Percentiles rank a stretch among this genome's conserved stretches.
phyloP scores from a whole-genome alignment of 129 eudicot genomes.

The Lonicera japonica region DNA sequence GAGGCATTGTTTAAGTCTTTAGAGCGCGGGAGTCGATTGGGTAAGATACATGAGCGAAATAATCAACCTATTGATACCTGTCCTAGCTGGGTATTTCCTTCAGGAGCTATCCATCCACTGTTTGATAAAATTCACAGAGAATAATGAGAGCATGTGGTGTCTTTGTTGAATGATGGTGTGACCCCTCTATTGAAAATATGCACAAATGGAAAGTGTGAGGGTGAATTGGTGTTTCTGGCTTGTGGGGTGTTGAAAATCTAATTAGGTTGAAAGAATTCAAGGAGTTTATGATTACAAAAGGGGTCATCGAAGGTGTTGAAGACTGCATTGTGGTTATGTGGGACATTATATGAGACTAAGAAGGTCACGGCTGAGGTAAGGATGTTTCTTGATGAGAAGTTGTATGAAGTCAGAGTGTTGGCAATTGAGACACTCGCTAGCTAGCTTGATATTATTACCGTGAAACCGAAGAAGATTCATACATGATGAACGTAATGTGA shows the following conservation, averaged over 20 bases:
- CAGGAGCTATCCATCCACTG: slow-evolving; percentile 51
- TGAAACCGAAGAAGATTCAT: no score
- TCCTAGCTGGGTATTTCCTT: no score
- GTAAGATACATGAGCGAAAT: no score
- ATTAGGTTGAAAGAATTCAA: slow-evolving; percentile 70
- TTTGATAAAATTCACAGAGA: slow-evolving; percentile 66
- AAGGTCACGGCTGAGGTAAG: slow-evolving; percentile 86
- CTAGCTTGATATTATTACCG: slow-evolving; percentile 55
- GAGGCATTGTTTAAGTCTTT: slow-evolving; percentile 9
- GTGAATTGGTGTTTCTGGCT: slow-evolving; percentile 59
- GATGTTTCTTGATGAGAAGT: slow-evolving; percentile 62
- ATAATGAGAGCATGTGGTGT: slow-evolving; percentile 74
- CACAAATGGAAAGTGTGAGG: slow-evolving; percentile 18
- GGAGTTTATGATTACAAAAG: slow-evolving; percentile 60
- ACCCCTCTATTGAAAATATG: slow-evolving; percentile 56
- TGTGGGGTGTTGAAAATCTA: slow-evolving; percentile 82
- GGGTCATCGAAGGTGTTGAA: slow-evolving; percentile 49
- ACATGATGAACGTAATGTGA: no score
- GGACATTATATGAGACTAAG: slow-evolving; percentile 57
- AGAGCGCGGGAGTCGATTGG: slow-evolving; percentile 54
- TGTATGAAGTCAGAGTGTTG: slow-evolving; percentile 65
- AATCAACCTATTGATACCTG: no score
- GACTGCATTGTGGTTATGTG: slow-evolving; percentile 77
- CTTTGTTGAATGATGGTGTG: slow-evolving; percentile 78
- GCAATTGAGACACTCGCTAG: slow-evolving; percentile 66